Conservation (phyloP, 352 stramenopile species). For the Phytophthora ramorum region DNA sequence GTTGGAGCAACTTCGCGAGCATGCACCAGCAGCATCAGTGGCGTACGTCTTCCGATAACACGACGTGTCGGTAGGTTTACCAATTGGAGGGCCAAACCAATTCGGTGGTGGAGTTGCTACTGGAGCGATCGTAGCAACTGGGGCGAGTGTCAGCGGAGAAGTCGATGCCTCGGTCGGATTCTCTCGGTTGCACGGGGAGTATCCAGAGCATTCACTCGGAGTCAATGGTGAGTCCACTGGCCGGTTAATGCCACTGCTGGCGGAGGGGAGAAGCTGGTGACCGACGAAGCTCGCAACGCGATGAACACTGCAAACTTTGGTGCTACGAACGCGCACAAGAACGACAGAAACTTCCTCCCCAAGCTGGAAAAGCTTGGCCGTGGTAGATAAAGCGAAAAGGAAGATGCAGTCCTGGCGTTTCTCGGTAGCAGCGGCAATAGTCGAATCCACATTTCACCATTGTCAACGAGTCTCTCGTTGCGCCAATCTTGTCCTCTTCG, state of each 20-base stretch:
- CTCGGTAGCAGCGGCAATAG: background rate
- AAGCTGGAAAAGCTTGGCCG: constrained; percentile 3
- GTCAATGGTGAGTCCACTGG: background rate
- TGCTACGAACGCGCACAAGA: background rate
- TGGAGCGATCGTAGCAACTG: background rate
- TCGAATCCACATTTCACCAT: background rate
- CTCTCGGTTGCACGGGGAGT: background rate
- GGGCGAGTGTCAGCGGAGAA: background rate
- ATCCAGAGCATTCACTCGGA: no score
- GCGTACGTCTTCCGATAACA: constrained; percentile 55
- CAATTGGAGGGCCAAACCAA: constrained; percentile 37
- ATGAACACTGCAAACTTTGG: constrained; percentile 1
- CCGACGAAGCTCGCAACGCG: background rate
- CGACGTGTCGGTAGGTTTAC: constrained; percentile 37
- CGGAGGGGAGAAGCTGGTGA: background rate
- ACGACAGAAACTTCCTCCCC: background rate
- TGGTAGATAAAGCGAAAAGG: background rate
- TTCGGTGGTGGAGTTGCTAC: constrained; percentile 25
- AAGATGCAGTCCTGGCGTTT: no score
- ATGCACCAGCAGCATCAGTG: background rate
- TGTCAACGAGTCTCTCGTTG: constrained; percentile 5
- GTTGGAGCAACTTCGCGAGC: background rate
- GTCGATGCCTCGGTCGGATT: background rate
- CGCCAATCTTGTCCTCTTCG: constrained; percentile 8
- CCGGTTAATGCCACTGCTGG: background rate